Percentiles rank a stretch among this genome's conserved stretches.
Conservation (phyloP, 2,329 filamentous ascomycete species). For the Penicillium sp. region DNA sequence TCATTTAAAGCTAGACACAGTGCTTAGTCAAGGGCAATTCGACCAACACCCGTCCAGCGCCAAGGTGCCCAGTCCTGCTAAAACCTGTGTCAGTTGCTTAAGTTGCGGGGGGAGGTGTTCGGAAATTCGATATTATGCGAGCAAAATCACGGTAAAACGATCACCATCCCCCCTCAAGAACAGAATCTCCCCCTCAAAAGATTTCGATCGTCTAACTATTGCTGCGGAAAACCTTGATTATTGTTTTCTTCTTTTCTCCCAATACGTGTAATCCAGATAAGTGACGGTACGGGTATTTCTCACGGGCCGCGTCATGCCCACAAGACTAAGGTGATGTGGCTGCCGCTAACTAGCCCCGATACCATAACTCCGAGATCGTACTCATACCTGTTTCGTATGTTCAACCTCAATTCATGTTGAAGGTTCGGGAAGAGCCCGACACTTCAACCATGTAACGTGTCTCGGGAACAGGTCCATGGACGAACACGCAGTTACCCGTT, state of each 20-base stretch:
- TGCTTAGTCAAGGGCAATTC: not conserved
- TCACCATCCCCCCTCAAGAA: not conserved
- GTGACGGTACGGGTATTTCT: constrained; percentile 15
- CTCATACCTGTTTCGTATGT: not conserved
- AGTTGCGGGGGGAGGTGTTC: not conserved
- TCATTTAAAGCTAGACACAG: not conserved
- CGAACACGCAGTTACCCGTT: not conserved
- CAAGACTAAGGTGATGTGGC: constrained; percentile 1
- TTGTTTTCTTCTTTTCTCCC: not conserved
- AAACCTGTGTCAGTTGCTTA: not conserved
- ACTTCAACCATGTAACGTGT: not conserved
- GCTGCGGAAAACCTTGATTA: not conserved
- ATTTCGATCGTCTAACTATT: not conserved
- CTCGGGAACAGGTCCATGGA: not conserved
- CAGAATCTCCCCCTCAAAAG: not conserved
- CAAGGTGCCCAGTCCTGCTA: constrained; percentile 2
- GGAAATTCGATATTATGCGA: not conserved
- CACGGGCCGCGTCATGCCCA: constrained; percentile 16
- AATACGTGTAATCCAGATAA: not conserved
- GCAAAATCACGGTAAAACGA: not conserved
- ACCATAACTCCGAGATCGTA: not conserved
- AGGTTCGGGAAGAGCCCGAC: not conserved
- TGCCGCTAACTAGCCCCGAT: constrained; percentile 11
- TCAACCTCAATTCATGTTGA: not conserved
- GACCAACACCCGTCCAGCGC: not conserved